Conservation (phyloP, 148 eudicot genomes). For the Nyssa sinensis region DNA sequence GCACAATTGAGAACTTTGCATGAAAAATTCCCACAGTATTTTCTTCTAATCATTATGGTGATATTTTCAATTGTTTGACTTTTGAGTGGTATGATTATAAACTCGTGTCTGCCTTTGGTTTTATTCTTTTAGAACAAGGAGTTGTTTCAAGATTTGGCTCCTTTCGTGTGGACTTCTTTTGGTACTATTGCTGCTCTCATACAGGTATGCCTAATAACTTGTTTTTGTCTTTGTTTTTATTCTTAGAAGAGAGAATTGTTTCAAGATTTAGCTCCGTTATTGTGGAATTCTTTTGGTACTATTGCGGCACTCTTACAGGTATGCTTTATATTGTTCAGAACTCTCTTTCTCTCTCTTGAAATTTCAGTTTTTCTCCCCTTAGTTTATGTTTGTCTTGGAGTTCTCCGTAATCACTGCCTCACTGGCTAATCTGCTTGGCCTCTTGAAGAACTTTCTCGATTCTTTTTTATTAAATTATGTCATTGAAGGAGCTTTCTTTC, state of each 20-base stretch:
- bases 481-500: background rate
- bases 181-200: conserved; percentile 22
- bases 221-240: conserved; percentile 6
- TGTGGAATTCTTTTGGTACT: conserved; percentile 96
- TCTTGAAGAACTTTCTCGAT: background rate
- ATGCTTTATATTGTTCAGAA: conserved; percentile 8
- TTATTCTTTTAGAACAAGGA: conserved; percentile 7
- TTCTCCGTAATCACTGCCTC: background rate
- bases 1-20: no score
- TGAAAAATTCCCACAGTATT: no score
- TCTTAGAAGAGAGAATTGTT: conserved; percentile 82
- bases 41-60: no score
- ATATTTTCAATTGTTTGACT: no score
- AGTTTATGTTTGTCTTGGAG: background rate
- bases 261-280: conserved; percentile 89
- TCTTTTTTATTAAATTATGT: background rate
- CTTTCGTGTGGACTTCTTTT: conserved; percentile 9
- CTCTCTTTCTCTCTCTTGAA: background rate
- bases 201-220: conserved; percentile 15
- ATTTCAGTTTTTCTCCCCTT: background rate
- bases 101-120: conserved; percentile 3
- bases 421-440: background rate
- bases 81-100: background rate
- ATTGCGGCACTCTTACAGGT: conserved; percentile 96
- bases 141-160: conserved; percentile 16